Percentiles rank a stretch among this genome's conserved stretches.
These are phyloP conservation scores for Streptanthus diversifolius DNA, from an alignment of 345 rosid species.

Conservation along the genomic window DNA sequence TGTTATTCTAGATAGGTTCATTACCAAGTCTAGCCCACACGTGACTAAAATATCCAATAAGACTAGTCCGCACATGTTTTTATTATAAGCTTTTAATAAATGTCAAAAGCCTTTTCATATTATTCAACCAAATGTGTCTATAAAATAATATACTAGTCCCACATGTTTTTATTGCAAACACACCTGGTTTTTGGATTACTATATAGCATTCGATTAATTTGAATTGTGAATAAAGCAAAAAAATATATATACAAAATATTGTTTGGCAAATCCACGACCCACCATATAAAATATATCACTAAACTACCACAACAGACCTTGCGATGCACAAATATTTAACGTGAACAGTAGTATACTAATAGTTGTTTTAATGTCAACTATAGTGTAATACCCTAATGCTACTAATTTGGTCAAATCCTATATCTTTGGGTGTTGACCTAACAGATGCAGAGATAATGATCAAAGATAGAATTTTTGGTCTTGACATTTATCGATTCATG, in stretches of 20 bases:
- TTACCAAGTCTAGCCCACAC: not conserved
- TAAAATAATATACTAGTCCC: not conserved
- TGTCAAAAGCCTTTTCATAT: not conserved
- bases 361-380: not conserved
- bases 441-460: not conserved
- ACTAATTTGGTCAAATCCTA: not conserved
- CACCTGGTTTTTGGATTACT: not conserved
- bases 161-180: constrained; percentile 4
- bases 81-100: not conserved
- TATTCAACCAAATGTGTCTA: not conserved
- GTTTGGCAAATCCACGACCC: not conserved
- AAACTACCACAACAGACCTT: not conserved
- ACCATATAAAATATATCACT: not conserved
- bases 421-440: not conserved
- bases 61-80: constrained; percentile 14
- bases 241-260: not conserved
- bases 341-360: not conserved
- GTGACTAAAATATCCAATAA: not conserved
- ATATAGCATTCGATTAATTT: not conserved
- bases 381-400: not conserved
- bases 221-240: not conserved
- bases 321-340: not conserved
- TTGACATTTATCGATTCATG: not conserved
- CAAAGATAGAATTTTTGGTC: not conserved
- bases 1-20: not conserved